phyloP scores from a whole-genome alignment of 2,329 filamentous ascomycete species.

The Rhinocladiella similis region DNA sequence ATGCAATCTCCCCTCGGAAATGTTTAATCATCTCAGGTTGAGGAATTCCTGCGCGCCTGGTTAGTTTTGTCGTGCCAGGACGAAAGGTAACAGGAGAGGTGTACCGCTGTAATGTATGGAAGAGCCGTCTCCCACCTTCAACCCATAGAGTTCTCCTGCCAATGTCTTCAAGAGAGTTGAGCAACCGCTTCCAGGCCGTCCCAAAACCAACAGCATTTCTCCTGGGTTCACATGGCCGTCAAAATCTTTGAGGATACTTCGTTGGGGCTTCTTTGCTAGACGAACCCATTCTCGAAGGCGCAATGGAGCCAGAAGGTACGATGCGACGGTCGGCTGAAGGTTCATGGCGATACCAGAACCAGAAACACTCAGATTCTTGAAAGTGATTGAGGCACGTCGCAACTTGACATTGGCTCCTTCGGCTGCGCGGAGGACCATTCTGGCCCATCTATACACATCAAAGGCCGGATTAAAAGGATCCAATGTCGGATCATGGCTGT shows the following conservation, averaged over 20 bases:
- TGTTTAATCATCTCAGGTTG: slow-evolving; percentile 61
- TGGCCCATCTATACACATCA: slow-evolving; percentile 11
- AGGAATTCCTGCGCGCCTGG: slow-evolving; percentile 35
- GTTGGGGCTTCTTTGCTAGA: slow-evolving; percentile 48
- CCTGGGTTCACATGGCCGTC: slow-evolving; percentile 70
- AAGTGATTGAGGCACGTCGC: slow-evolving; percentile 55
- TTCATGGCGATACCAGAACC: slow-evolving; percentile 64
- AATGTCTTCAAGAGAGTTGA: slow-evolving; percentile 66
- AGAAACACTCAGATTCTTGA: slow-evolving; percentile 63
- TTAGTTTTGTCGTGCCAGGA: neutral
- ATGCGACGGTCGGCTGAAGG: slow-evolving; percentile 66
- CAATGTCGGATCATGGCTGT: slow-evolving; percentile 4
- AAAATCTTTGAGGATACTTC: slow-evolving; percentile 57
- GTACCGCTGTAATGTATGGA: slow-evolving; percentile 75
- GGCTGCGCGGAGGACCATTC: neutral
- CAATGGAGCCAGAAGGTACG: slow-evolving; percentile 59
- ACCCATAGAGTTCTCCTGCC: slow-evolving; percentile 73
- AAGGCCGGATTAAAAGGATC: slow-evolving; percentile 2
- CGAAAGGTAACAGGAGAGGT: neutral
- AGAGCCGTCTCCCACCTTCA: slow-evolving; percentile 67
- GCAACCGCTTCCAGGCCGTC: slow-evolving; percentile 65
- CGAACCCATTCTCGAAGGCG: slow-evolving; percentile 53
- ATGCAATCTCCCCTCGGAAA: slow-evolving; percentile 68
- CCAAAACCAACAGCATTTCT: slow-evolving; percentile 70
- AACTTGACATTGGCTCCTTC: slow-evolving; percentile 10